phyloP scores from a whole-genome alignment of 768 basidiomycete species.

The Rubroboletus satanas region DNA sequence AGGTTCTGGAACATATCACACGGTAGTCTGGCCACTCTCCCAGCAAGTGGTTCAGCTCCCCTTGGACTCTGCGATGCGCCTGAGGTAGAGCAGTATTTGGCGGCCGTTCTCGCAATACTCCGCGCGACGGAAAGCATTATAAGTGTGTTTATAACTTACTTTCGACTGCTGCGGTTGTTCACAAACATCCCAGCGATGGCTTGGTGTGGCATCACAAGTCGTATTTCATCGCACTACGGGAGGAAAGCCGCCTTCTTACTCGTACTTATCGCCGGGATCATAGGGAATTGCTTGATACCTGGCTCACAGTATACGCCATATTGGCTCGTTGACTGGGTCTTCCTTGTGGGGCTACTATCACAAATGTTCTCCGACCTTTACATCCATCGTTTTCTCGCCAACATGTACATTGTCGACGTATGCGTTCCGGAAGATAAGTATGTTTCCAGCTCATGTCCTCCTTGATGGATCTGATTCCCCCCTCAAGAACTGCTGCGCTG shows the following conservation, averaged over 20 bases:
- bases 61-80: slow-evolving; percentile 20
- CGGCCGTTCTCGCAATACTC: slow-evolving; percentile 17
- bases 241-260: slow-evolving; percentile 24
- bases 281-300: slow-evolving; percentile 14
- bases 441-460: background rate
- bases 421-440: slow-evolving; percentile 25
- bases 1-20: slow-evolving; percentile 20
- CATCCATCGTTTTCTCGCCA: slow-evolving; percentile 21
- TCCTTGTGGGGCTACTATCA: slow-evolving; percentile 19
- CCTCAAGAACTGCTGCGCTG: slow-evolving; percentile 23
- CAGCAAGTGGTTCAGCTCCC: slow-evolving; percentile 3
- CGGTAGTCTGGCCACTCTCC: slow-evolving; percentile 3
- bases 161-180: background rate
- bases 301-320: slow-evolving; percentile 14
- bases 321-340: slow-evolving; percentile 13
- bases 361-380: slow-evolving; percentile 10
- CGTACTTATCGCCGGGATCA: slow-evolving; percentile 3
- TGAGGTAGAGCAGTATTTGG: slow-evolving; percentile 20
- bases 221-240: slow-evolving; percentile 25
- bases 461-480: slow-evolving; percentile 2
- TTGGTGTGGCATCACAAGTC: slow-evolving; percentile 21
- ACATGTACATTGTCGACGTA: slow-evolving; percentile 29
- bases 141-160: slow-evolving; percentile 11
- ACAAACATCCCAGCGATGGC: slow-evolving; percentile 19
- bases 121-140: slow-evolving; percentile 15